These are phyloP conservation scores for Backusella macrospora DNA, from an alignment of 192 early-diverging fungal species.

Conservation along the genomic window DNA sequence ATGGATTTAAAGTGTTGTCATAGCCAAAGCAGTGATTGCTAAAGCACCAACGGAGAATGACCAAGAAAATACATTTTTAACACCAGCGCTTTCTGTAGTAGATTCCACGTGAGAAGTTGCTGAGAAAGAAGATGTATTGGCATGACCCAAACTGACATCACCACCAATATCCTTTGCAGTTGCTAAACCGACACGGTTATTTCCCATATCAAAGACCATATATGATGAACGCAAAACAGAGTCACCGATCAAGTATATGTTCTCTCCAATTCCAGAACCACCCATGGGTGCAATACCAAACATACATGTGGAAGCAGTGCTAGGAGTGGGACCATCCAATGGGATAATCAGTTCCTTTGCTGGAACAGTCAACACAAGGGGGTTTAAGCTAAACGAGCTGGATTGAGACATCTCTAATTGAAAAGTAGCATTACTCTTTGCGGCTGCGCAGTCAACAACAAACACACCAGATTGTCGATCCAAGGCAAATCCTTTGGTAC, in stretches of 20 bases:
- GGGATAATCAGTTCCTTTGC: conserved; percentile 33
- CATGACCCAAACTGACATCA: background rate
- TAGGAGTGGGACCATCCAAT: conserved; percentile 30
- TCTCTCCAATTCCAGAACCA: background rate
- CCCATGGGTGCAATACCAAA: conserved; percentile 37
- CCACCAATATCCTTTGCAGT: conserved; percentile 28
- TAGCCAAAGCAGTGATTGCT: background rate
- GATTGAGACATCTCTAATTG: conserved; percentile 29
- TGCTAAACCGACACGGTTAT: conserved; percentile 40
- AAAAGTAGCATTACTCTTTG: conserved; percentile 13
- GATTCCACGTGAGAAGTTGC: background rate
- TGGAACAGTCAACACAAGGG: conserved; percentile 32
- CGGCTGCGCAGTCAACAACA: conserved; percentile 29
- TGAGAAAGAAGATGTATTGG: background rate
- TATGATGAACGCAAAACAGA: conserved; percentile 40
- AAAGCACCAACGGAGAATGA: background rate
- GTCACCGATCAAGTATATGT: conserved; percentile 42
- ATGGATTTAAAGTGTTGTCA: background rate
- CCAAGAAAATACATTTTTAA: conserved; percentile 4
- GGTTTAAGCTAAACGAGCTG: background rate
- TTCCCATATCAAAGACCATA: conserved; percentile 43
- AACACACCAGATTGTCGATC: conserved; percentile 31
- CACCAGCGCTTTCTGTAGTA: background rate
- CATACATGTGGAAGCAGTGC: conserved; percentile 24
- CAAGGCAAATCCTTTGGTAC: background rate